Conservation (phyloP, 768 basidiomycete species). For the Crucibulum laeve region DNA sequence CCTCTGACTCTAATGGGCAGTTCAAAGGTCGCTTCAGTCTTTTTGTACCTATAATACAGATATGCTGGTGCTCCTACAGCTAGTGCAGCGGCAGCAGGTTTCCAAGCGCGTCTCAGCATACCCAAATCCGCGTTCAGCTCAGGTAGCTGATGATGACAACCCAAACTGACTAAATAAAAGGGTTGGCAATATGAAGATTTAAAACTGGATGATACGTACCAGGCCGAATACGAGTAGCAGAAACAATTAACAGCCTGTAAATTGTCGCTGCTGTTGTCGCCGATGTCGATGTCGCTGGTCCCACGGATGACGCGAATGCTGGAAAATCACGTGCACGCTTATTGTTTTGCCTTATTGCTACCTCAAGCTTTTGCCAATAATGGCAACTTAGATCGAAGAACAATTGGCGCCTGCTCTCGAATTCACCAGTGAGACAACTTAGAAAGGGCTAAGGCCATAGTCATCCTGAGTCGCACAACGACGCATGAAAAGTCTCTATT, state of each 20-base stretch:
- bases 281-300: no score
- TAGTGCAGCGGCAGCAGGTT: constrained; percentile 55
- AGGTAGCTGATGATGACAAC: no score
- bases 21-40: constrained; percentile 51
- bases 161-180: no score
- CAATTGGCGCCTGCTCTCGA: neutral
- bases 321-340: neutral
- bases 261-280: no score
- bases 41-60: constrained; percentile 45
- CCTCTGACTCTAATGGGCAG: constrained; percentile 50
- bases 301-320: no score
- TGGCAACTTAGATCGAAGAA: neutral
- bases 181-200: no score
- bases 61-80: constrained; percentile 57
- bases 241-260: no score
- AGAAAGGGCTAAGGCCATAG: neutral
- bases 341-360: neutral
- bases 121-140: no score
- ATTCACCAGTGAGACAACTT: neutral
- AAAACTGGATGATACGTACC: no score
- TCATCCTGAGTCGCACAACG: no score
- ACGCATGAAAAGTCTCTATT: no score
- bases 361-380: neutral
- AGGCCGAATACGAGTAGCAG: no score
- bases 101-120: constrained; percentile 70